Base-by-base conservation (phyloP, 352 stramenopile species). In the Pythium aristosporum region DNA sequence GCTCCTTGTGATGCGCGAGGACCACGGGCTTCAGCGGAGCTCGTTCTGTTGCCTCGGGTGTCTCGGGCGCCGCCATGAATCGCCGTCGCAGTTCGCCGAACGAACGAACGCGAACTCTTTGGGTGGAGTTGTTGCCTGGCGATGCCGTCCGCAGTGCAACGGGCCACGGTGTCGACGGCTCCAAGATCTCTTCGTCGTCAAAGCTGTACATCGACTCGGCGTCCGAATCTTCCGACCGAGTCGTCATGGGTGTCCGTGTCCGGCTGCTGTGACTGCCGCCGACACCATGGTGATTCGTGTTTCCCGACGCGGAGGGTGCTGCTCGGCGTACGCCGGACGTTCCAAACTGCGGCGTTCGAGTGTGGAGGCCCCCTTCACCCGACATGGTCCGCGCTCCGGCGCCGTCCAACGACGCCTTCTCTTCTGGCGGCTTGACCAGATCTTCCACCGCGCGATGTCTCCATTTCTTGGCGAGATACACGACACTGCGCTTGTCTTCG, bases 381-480 rank as follows among this genome's bases (percentile, higher is more conserved):
- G 32, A 12, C 5, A 30, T 8, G 11, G 13, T 18, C 9, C 41
- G 54, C 10, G 2, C 39, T 47, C 15, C 43, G 25, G 16, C 37
- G 18, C 44, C 25, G 20, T 49, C 47, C 21, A 18, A 11, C 25
- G 58, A 32, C 5, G 57, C 52, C 36, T 58, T 50, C 7, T 85
- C 69, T 9, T 87, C 77, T 3, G 74, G 75, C 20, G 74, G 77
- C 42, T 76, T 81, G 7, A 89, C 73, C 2, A 89, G 63, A 39
- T 82, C 78, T 59, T 89, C 79, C 0, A 89, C 79, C 0, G 54
- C 63, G n/a, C 74, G 71, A 67, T 87, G 77, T 9, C 78, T 69
- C 83, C 83, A 92, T 61, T 92, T 89, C 67, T 88, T 87, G 21
- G 81, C 79, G 13, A 92, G 56, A 39, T 89, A 92, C 41, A 92